phyloP scores from a whole-genome alignment of 495 filamentous ascomycete species.

The Hypoxylon rickii region DNA sequence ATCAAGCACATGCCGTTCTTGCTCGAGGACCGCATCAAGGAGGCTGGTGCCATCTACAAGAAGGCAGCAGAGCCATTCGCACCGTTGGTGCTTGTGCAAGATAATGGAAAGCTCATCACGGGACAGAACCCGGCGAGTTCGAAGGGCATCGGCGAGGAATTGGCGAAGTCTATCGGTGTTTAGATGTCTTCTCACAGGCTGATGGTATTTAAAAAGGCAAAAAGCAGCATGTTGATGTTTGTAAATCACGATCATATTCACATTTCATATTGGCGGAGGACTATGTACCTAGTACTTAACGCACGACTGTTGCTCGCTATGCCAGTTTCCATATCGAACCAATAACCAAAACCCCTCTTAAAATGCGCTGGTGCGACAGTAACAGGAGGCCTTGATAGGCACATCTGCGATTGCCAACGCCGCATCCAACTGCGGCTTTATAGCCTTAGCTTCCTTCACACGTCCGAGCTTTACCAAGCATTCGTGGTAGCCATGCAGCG shows the following conservation, averaged over 20 bases:
- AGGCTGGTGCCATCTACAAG: slow-evolving; percentile 56
- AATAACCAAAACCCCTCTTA: background rate
- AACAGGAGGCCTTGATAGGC: slow-evolving; percentile 63
- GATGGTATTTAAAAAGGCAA: too few species aligned
- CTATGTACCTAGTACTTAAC: too few species aligned
- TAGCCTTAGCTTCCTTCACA: slow-evolving; percentile 51
- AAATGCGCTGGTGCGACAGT: slow-evolving; percentile 52
- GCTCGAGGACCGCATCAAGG: slow-evolving; percentile 62
- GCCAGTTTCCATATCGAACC: too few species aligned
- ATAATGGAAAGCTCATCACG: slow-evolving; percentile 64
- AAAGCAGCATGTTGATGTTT: too few species aligned
- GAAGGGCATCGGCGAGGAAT: slow-evolving; percentile 58
- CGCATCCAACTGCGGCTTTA: slow-evolving; percentile 54
- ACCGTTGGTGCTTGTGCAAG: slow-evolving; percentile 62
- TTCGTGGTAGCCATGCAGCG: slow-evolving; percentile 68
- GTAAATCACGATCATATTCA: too few species aligned
- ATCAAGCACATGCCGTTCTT: slow-evolving; percentile 62
- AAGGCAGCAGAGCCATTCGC: slow-evolving; percentile 64
- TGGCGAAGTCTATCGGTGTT: slow-evolving; percentile 41
- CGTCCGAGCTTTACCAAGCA: slow-evolving; percentile 59
- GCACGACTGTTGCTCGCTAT: too few species aligned
- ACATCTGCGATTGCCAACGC: slow-evolving; percentile 63
- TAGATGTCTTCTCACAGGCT: background rate
- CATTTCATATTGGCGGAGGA: too few species aligned
- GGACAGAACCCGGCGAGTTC: slow-evolving; percentile 77